phyloP scores from a whole-genome alignment of 805 yeast species.

The Wickerhamomyces bovis region DNA sequence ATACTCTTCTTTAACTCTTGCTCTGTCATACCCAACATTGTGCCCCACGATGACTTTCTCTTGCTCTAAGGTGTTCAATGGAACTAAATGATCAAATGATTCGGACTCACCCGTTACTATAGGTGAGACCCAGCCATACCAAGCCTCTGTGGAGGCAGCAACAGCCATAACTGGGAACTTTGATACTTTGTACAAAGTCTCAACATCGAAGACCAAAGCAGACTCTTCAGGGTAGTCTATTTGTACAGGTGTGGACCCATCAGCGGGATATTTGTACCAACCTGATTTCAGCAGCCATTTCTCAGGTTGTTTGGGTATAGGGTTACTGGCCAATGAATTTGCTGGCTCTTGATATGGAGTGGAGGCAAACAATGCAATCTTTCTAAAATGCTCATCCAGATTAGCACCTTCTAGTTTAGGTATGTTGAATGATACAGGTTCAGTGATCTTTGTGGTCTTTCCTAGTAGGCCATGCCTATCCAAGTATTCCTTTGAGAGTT shows the following conservation, averaged over 20 bases:
- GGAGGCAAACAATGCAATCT: slow-evolving; percentile 53
- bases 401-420: slow-evolving; percentile 71
- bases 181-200: slow-evolving; percentile 70
- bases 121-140: slow-evolving; percentile 97
- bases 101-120: slow-evolving; percentile 50
- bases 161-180: slow-evolving; percentile 76
- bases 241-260: slow-evolving; percentile 42
- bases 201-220: slow-evolving; percentile 82
- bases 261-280: slow-evolving; percentile 68
- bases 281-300: slow-evolving; percentile 62
- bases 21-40: slow-evolving; percentile 86
- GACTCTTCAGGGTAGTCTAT: slow-evolving; percentile 71
- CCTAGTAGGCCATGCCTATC: slow-evolving; percentile 63
- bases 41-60: slow-evolving; percentile 78
- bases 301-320: slow-evolving; percentile 36
- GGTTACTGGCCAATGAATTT: slow-evolving; percentile 33
- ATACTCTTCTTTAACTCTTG: slow-evolving; percentile 82
- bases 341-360: slow-evolving; percentile 56
- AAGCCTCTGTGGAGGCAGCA: slow-evolving; percentile 69
- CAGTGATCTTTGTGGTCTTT: slow-evolving; percentile 56
- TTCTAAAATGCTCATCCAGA: slow-evolving; percentile 80
- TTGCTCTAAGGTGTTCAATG: slow-evolving; percentile 46
- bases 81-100: slow-evolving; percentile 58
- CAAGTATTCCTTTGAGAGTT: slow-evolving; percentile 57
- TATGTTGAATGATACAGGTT: slow-evolving; percentile 53